Conservation (phyloP, 2,329 filamentous ascomycete genomes). For the Dothideomycetes sp. region DNA sequence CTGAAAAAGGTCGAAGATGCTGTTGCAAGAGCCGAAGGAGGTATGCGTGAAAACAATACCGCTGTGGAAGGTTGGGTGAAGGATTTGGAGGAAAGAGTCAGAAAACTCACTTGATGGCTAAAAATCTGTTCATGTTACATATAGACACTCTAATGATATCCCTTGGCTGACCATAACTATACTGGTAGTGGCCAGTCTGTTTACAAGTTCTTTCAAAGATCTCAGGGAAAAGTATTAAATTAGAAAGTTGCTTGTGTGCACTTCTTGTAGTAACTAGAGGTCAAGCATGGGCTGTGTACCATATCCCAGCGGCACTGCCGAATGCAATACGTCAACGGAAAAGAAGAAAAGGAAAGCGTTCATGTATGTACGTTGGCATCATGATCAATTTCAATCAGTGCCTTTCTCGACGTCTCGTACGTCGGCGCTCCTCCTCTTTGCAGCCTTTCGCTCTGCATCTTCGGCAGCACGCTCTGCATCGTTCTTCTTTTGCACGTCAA, state of each 20-base stretch:
- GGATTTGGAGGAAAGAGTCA: constrained; percentile 70
- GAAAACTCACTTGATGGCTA: constrained; percentile 23
- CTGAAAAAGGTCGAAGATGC: constrained; percentile 69
- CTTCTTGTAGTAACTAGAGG: too few relatives aligned
- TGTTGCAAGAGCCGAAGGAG: constrained; percentile 58
- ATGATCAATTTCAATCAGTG: neutral
- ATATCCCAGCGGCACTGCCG: too few relatives aligned
- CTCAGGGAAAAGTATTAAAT: too few relatives aligned
- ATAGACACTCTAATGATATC: too few relatives aligned
- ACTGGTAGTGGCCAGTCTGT: too few relatives aligned
- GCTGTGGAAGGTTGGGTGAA: constrained; percentile 85
- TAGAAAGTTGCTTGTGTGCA: too few relatives aligned
- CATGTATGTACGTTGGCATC: neutral
- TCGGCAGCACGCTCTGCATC: constrained; percentile 25
- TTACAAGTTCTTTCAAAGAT: too few relatives aligned
- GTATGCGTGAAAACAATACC: constrained; percentile 70
- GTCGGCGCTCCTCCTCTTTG: constrained; percentile 9
- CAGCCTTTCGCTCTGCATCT: constrained; percentile 13
- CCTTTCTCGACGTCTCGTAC: constrained; percentile 10
- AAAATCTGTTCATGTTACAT: too few relatives aligned
- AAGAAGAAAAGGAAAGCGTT: neutral
- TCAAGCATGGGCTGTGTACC: too few relatives aligned
- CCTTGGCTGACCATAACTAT: too few relatives aligned
- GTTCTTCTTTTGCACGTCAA: constrained; percentile 35
- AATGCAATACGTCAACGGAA: too few relatives aligned